Percentiles rank a stretch among this genome's conserved stretches.
Conservation (phyloP, 73 alveolate species). For the Chromera velia region DNA sequence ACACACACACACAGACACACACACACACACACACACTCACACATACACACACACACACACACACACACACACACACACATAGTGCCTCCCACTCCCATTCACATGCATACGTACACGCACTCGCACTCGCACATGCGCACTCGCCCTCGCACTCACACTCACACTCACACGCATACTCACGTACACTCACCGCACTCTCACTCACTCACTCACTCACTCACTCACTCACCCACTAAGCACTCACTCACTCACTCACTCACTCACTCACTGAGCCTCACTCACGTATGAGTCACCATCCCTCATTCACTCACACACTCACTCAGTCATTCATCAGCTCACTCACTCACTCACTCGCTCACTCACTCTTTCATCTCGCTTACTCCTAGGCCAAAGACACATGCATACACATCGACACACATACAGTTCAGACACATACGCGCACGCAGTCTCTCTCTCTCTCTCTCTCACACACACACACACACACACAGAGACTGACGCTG, state of each 20-base stretch:
- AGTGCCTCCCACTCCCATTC: neutral
- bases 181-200: neutral
- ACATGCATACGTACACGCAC: neutral
- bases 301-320: neutral
- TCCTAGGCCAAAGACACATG: neutral
- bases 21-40: neutral
- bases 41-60: neutral
- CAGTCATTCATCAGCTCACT: neutral
- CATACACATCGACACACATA: no score
- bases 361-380: no score
- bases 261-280: neutral
- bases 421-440: no score
- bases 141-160: slow-evolving; percentile 1
- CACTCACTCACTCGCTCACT: no score
- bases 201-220: neutral
- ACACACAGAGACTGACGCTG: neutral
- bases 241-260: neutral
- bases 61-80: slow-evolving; percentile 2
- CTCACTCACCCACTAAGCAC: neutral
- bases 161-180: neutral
- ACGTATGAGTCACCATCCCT: neutral
- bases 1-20: neutral
- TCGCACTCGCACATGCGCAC: no score
- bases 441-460: no score
- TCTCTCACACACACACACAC: neutral